Evolutionary conservation across 495 filamentous ascomycete genomes (phyloP), one percentile per base, ranked within the genome.

Genomic region (Penicillium cinerascens): DNA sequence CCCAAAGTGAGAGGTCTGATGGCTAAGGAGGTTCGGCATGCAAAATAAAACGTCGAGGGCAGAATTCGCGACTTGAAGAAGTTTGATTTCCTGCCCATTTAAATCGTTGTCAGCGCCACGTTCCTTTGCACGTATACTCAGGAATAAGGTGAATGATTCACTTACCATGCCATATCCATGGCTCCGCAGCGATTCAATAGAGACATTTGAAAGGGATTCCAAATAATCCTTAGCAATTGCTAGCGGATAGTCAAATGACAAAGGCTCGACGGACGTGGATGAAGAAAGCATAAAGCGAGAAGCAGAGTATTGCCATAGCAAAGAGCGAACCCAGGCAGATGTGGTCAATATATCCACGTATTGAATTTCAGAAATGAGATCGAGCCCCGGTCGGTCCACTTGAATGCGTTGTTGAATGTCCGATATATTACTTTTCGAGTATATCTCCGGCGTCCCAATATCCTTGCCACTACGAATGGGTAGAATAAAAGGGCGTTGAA

Each of bases 121-220:
- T 4, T 7, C 7, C 25, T 26, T 25, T 39, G 17, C 25, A 18
- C 9, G 20, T 21, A 27, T 52, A 18, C 4, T 47, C 40, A 9
- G 17, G 17, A 46, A 46, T 5, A 6, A 47, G 11, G 10, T 15
- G 11, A n/a, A n/a, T 22, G 3, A 35, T 42, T 49, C 20, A n/a
- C 52, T 42, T 44, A 59, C 56, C 56, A 59, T 59, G 6, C 52
- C 52, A 23, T 59, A 59, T 20, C 52, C 56, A 52, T 59, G 56
- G 9, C 52, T 45, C 10, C 51, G 52, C 17, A 59, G 29, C 6
- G 56, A 59, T 2, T 50, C 44, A 6, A 50, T 46, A 1, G 43
- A 50, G 9, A 59, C 47, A 16, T 51, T 33, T 9, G 56, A 55
- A 17, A 59, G 29, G 13, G 43, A 55, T 16, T 49, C 44, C 16